A percentile compares a stretch with the other conserved stretches of the same genome.
These are phyloP conservation scores for Candolleomyces eurysporus DNA, from an alignment of 768 basidiomycete genomes.

Conservation along the genomic window DNA sequence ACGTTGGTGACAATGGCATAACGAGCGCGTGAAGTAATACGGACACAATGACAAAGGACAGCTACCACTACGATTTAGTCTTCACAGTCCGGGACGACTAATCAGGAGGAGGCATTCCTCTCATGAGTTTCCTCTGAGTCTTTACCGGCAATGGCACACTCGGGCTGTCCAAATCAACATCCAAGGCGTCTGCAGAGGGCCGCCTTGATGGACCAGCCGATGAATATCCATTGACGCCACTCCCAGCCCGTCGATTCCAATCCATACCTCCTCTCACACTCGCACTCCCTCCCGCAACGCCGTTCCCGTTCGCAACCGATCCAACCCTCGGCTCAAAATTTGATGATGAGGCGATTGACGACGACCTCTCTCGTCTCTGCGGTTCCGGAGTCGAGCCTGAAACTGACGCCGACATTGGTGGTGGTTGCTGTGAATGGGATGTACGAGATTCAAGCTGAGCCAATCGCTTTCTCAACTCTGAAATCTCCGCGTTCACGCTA, in stretches of 20 bases:
- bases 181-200: background rate
- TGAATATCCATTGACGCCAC: background rate
- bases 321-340: background rate
- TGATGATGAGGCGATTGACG: slow-evolving; percentile 3
- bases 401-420: background rate
- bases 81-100: too few relatives aligned
- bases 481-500: background rate
- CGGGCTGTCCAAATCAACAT: background rate
- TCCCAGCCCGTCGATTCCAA: background rate
- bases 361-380: background rate
- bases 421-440: background rate
- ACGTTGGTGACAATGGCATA: too few relatives aligned
- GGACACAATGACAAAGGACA: too few relatives aligned
- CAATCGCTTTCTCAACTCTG: background rate
- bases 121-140: background rate
- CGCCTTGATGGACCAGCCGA: background rate
- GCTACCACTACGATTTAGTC: too few relatives aligned
- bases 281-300: background rate
- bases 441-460: background rate
- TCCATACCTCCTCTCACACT: background rate
- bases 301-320: background rate
- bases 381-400: background rate
- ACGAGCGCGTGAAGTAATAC: too few relatives aligned
- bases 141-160: background rate
- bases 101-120: background rate